Conservation (phyloP, 768 basidiomycete species). For the Boletus sensibilis region DNA sequence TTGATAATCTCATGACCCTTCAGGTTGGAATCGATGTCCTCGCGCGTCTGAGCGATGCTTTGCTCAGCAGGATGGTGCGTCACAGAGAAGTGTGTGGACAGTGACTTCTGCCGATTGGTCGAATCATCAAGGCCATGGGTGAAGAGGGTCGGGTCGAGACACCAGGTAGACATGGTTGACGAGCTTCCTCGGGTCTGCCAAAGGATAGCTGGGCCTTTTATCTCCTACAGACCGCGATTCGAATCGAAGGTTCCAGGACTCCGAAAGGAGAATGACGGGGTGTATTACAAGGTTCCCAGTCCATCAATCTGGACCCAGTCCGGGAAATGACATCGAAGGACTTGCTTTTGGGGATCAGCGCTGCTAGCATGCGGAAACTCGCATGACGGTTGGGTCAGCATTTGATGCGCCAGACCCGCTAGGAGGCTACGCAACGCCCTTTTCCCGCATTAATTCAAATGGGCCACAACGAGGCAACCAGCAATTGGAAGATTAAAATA, state of each 20-base stretch:
- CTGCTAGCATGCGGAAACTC: background rate
- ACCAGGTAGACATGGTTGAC: background rate
- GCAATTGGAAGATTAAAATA: background rate
- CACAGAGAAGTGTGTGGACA: background rate
- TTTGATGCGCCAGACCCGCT: background rate
- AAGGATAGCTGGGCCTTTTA: background rate
- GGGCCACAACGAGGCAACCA: background rate
- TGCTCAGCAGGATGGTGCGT: background rate
- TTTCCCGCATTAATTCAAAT: background rate
- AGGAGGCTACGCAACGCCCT: background rate
- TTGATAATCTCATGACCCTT: background rate
- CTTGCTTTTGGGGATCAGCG: background rate
- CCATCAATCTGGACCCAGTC: background rate
- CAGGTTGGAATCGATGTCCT: constrained; percentile 3
- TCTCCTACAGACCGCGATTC: background rate
- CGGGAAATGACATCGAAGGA: background rate
- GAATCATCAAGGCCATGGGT: background rate
- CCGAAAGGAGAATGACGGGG: background rate
- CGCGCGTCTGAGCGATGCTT: background rate
- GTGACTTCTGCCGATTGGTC: background rate
- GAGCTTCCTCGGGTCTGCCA: background rate
- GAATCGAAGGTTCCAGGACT: background rate
- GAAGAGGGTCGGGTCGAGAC: background rate
- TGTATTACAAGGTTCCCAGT: background rate
- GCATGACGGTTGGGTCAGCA: background rate